These are phyloP conservation scores for Blastobotrys aristatus DNA, from an alignment of 1,139 yeast genomes.

Conservation along the genomic window DNA sequence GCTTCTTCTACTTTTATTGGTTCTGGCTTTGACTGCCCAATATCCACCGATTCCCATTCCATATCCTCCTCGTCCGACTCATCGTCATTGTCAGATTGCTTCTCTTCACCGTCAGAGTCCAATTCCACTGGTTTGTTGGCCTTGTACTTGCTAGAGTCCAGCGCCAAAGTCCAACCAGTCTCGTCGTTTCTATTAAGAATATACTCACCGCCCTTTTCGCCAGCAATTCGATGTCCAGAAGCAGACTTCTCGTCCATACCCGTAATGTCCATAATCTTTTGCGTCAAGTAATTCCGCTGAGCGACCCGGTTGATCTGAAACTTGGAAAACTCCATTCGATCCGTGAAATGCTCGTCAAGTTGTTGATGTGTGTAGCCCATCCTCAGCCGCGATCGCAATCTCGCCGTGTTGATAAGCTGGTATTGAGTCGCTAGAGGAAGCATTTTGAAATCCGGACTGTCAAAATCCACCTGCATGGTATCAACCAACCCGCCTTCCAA, in stretches of 20 bases:
- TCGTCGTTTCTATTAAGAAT: constrained; percentile 62
- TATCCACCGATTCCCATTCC: constrained; percentile 63
- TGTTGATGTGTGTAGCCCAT: constrained; percentile 94
- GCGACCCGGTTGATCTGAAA: constrained; percentile 93
- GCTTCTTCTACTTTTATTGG: background rate
- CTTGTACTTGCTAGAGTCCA: constrained; percentile 42
- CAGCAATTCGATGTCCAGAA: constrained; percentile 62
- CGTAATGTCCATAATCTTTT: constrained; percentile 73
- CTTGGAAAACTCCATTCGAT: constrained; percentile 82
- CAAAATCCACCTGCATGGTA: constrained; percentile 35
- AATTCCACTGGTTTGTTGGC: constrained; percentile 17
- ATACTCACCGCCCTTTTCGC: constrained; percentile 76
- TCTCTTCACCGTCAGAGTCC: constrained; percentile 17
- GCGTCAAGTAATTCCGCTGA: constrained; percentile 85
- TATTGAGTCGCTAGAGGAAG: constrained; percentile 80
- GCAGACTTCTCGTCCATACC: constrained; percentile 58
- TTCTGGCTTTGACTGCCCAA: background rate
- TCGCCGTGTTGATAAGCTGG: constrained; percentile 73
- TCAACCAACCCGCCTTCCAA: constrained; percentile 29
- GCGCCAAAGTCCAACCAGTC: constrained; percentile 81
- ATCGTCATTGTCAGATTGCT: constrained; percentile 26
- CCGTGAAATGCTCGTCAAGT: constrained; percentile 70
- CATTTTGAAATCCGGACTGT: constrained; percentile 35
- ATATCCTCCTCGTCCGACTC: constrained; percentile 41
- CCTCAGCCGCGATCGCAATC: constrained; percentile 81